phyloP scores from a whole-genome alignment of 352 stramenopile species.

The Phytophthora tentaculata region DNA sequence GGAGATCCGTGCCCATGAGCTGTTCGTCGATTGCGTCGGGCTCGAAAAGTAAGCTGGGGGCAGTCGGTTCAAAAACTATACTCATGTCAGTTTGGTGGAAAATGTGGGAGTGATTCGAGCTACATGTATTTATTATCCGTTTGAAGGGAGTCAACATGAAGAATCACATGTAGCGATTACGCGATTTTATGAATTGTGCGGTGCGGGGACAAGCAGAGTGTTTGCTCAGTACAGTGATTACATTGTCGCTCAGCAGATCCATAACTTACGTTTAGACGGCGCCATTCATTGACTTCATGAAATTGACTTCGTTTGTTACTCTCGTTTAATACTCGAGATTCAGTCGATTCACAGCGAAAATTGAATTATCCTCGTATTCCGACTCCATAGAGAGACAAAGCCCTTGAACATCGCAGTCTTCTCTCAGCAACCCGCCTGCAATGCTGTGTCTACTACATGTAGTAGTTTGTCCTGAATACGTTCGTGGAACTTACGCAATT shows the following conservation, averaged over 20 bases:
- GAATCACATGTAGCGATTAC: constrained; percentile 13
- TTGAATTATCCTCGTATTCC: too few species aligned
- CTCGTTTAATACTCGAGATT: too few species aligned
- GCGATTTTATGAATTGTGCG: background rate
- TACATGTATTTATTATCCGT: too few species aligned
- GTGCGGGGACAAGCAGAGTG: constrained; percentile 9
- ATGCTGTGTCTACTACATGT: background rate
- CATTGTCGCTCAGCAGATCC: constrained; percentile 14
- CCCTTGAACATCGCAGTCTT: too few species aligned
- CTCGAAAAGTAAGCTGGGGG: constrained; percentile 20
- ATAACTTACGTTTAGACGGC: constrained; percentile 11
- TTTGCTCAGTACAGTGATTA: constrained; percentile 18
- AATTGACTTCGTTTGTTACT: constrained; percentile 16
- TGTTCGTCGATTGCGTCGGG: constrained; percentile 3
- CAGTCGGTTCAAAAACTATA: constrained; percentile 15
- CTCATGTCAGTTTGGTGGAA: constrained; percentile 11
- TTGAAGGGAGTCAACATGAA: constrained; percentile 27
- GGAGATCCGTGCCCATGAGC: constrained; percentile 15
- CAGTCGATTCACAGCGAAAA: too few species aligned
- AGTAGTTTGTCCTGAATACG: constrained; percentile 16
- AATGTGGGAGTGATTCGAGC: too few species aligned
- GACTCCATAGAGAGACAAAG: too few species aligned
- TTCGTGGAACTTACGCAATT: constrained; percentile 24
- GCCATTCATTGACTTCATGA: background rate
- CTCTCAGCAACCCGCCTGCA: too few species aligned